Conservation (phyloP, 2,329 filamentous ascomycete species). For the Neophaeococcomyces aloes region DNA sequence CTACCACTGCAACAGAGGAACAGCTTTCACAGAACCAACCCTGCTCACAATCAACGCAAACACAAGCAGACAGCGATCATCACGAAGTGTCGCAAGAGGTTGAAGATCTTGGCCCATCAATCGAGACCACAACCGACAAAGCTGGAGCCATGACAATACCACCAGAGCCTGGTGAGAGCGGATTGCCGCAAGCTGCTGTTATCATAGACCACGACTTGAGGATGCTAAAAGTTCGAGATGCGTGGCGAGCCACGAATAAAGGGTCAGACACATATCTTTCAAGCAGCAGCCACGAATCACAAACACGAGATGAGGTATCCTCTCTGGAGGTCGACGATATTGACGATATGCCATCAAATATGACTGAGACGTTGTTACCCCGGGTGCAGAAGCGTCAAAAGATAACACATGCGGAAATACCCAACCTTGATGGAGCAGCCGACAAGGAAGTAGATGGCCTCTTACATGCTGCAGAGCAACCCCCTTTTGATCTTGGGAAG, state of each 20-base stretch:
- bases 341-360: too few species aligned
- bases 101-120: too few species aligned
- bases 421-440: not conserved
- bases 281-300: not conserved
- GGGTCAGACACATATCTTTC: not conserved
- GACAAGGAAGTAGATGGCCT: not conserved
- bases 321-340: too few species aligned
- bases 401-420: too few species aligned
- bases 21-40: too few species aligned
- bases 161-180: not conserved
- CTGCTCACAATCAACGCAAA: not conserved
- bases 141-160: too few species aligned
- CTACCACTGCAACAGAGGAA: not conserved
- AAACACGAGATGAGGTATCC: too few species aligned
- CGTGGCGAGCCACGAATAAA: not conserved
- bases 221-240: not conserved
- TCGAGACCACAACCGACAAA: too few species aligned
- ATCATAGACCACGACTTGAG: not conserved
- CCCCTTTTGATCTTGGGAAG: not conserved
- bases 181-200: not conserved
- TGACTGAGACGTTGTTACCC: too few species aligned
- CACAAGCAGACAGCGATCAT: conserved; percentile 1
- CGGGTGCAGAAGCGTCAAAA: too few species aligned
- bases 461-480: too few species aligned
- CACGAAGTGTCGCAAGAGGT: conserved; percentile 11